Percentiles rank a stretch among this genome's conserved stretches.
Conservation (phyloP, 768 basidiomycete species). For the Termitomyces sp. region DNA sequence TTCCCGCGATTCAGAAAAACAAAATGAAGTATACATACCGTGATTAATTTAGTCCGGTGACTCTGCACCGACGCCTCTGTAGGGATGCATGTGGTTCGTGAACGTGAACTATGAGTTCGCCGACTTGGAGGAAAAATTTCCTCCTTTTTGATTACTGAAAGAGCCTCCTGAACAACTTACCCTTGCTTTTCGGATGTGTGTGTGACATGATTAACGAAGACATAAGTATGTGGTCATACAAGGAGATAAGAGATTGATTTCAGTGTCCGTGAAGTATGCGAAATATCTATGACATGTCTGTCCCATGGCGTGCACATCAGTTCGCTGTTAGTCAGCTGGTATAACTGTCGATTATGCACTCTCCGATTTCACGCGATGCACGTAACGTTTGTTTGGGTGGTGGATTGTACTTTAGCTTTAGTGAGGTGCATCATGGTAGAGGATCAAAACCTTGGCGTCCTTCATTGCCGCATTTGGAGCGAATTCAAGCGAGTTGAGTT, state of each 20-base stretch:
- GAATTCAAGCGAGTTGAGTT: not conserved
- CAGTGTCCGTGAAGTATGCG: not conserved
- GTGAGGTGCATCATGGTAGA: not conserved
- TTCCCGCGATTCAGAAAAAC: too few species aligned
- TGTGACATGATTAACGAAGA: too few species aligned
- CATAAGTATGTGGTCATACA: not conserved
- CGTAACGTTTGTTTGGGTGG: not conserved
- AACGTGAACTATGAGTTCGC: not conserved
- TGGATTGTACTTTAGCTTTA: not conserved
- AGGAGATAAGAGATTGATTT: not conserved
- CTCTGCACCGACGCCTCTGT: not conserved
- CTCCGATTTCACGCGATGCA: not conserved
- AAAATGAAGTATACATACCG: too few species aligned
- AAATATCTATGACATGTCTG: not conserved
- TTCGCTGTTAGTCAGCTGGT: not conserved
- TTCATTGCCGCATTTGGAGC: conserved; percentile 4
- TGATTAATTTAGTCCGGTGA: not conserved
- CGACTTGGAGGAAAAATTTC: not conserved
- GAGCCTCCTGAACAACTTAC: too few species aligned
- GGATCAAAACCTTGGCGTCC: not conserved
- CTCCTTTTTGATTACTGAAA: too few species aligned
- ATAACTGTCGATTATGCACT: not conserved
- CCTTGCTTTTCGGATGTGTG: too few species aligned
- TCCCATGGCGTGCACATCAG: not conserved
- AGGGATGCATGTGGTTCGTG: not conserved